These are phyloP conservation scores for Corynascus novoguineensis DNA, from an alignment of 495 filamentous ascomycete genomes.

Conservation along the genomic window DNA sequence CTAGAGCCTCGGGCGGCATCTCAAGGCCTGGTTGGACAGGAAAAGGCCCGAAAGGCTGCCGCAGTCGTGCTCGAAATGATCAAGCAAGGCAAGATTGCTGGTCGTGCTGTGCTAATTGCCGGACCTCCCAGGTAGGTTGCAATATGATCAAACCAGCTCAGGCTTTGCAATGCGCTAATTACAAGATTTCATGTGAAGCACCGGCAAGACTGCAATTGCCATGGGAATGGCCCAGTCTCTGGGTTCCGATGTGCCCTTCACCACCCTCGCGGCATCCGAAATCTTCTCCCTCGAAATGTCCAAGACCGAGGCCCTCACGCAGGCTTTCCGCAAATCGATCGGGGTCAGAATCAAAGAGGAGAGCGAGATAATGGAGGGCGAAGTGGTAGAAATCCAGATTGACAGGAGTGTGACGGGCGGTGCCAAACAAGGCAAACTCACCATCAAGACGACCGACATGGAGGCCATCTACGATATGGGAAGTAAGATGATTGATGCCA, in stretches of 20 bases:
- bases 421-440: constrained; percentile 97
- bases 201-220: constrained; percentile 96
- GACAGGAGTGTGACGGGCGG: constrained; percentile 93
- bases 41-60: constrained; percentile 92
- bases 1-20: constrained; percentile 80
- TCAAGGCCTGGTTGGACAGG: constrained; percentile 94
- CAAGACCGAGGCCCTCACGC: constrained; percentile 95
- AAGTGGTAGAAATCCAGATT: constrained; percentile 98
- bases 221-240: constrained; percentile 98
- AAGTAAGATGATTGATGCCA: constrained; percentile 97
- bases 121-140: constrained; percentile 69
- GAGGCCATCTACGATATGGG: constrained; percentile 99
- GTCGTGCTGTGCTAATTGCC: constrained; percentile 88
- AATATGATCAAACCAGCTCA: background rate
- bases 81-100: constrained; percentile 96
- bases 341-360: constrained; percentile 96
- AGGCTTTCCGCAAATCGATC: constrained; percentile 96
- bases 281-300: constrained; percentile 99
- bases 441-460: constrained; percentile 99
- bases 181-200: constrained; percentile 45
- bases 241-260: constrained; percentile 91
- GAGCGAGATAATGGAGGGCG: constrained; percentile 97
- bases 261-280: constrained; percentile 88
- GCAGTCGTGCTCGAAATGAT: constrained; percentile 97
- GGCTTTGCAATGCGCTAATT: constrained; percentile 6